phyloP scores from a whole-genome alignment of 2,329 filamentous ascomycete species.

The Blumeria graminis region DNA sequence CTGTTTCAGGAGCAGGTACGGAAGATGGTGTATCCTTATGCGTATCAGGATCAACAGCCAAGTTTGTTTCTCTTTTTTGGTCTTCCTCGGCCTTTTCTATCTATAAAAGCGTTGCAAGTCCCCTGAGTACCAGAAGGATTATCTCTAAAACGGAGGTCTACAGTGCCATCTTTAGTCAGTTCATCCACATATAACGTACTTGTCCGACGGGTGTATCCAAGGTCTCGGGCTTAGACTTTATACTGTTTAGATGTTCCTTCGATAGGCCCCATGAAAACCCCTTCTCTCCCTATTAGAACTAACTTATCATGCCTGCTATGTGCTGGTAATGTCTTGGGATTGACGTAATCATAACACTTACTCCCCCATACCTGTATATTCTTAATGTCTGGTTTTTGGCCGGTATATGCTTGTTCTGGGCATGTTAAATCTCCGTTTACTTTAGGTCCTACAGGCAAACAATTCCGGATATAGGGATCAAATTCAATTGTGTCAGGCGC shows the following conservation, averaged over 20 bases:
- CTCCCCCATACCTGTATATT: neutral
- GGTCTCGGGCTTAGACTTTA: neutral
- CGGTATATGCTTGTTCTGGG: neutral
- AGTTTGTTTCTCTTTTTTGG: neutral
- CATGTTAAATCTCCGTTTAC: conserved; percentile 1
- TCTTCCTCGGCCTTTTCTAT: neutral
- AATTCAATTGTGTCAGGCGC: too few species aligned
- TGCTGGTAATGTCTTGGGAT: neutral
- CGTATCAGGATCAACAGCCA: neutral
- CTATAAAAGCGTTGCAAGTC: neutral
- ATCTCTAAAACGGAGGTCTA: neutral
- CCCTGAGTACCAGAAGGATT: neutral
- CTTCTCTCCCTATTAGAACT: neutral
- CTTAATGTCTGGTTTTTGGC: neutral
- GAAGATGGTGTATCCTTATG: neutral
- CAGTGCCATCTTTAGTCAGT: neutral
- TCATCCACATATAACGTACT: neutral
- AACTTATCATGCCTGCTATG: conserved; percentile 1
- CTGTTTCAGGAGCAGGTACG: neutral
- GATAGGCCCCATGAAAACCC: neutral
- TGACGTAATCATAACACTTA: neutral
- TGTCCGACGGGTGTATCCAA: neutral
- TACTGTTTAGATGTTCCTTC: neutral
- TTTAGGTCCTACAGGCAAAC: neutral
- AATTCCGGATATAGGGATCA: neutral